Conservation (phyloP, 2,329 filamentous ascomycete species). For the Sporothrix brasiliensis region DNA sequence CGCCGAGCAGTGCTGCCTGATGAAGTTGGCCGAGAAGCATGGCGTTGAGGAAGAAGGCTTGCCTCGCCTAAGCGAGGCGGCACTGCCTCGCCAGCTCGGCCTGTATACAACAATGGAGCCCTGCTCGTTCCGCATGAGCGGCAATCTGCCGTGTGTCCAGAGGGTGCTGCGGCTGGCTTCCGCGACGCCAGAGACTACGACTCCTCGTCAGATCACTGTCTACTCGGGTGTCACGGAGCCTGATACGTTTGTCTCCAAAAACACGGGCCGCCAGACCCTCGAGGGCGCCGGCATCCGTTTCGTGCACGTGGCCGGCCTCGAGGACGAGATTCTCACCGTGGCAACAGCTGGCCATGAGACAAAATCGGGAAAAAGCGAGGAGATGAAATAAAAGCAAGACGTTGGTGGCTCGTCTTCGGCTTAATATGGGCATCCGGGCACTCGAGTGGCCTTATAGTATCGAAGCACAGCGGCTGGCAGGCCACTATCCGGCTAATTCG, state of each 20-base stretch:
- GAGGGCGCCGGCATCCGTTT: conserved; percentile 73
- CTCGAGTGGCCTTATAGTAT: too few species aligned
- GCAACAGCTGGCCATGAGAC: conserved; percentile 76
- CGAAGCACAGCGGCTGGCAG: background rate
- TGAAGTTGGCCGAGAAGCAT: conserved; percentile 65
- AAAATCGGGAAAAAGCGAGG: background rate
- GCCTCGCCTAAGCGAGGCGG: conserved; percentile 50
- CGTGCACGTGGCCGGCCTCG: conserved; percentile 71
- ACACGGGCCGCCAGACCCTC: conserved; percentile 71
- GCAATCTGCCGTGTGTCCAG: conserved; percentile 76
- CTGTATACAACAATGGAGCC: conserved; percentile 96
- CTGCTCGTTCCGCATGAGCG: conserved; percentile 72
- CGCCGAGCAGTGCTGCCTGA: conserved; percentile 88
- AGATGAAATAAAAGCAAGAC: background rate
- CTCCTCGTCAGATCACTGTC: conserved; percentile 55
- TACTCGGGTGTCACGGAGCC: conserved; percentile 90
- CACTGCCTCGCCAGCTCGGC: conserved; percentile 48
- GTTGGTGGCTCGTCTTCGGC: background rate
- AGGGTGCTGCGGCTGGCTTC: conserved; percentile 66
- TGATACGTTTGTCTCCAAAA: conserved; percentile 83
- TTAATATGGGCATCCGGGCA: background rate
- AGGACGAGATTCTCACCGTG: conserved; percentile 77
- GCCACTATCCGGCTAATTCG: conserved; percentile 24
- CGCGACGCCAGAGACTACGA: conserved; percentile 37
- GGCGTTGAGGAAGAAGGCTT: conserved; percentile 59